Evolutionary conservation across 352 stramenopile species (phyloP).

Genomic region (Pythium sp.): DNA sequence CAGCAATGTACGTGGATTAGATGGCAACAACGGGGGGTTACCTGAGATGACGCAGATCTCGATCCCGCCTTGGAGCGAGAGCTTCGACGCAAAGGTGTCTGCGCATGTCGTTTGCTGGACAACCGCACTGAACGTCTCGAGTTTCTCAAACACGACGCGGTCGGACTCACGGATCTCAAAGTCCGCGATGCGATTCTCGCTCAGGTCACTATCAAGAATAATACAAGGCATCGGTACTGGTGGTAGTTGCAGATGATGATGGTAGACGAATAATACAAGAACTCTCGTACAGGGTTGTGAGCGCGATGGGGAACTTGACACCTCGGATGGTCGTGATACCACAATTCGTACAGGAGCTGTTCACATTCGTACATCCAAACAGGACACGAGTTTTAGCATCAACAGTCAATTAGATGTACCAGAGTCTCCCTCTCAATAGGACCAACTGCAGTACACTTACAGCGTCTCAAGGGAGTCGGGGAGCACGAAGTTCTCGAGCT

Average conservation of each 20-base stretch:
- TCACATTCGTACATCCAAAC: neutral
- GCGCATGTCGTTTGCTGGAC: conserved; percentile 4
- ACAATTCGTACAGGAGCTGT: conserved; percentile 21
- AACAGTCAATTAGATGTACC: neutral
- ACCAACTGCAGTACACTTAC: conserved; percentile 10
- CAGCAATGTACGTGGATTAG: too few species aligned
- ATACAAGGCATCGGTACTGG: too few species aligned
- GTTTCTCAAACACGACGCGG: conserved; percentile 8
- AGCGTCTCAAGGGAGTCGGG: conserved; percentile 37
- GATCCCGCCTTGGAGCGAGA: neutral
- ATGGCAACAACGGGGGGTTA: neutral
- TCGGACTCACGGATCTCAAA: conserved; percentile 18
- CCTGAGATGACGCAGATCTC: conserved; percentile 11
- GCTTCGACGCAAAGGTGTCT: neutral
- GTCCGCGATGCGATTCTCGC: conserved; percentile 8
- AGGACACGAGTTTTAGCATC: neutral
- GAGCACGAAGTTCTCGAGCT: conserved; percentile 40
- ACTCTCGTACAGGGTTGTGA: conserved; percentile 34
- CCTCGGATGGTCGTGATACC: conserved; percentile 21
- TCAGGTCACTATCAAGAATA: conserved; percentile 5
- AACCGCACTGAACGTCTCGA: neutral
- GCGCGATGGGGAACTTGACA: conserved; percentile 26
- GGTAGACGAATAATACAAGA: neutral
- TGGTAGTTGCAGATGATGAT: neutral
- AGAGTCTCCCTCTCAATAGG: neutral